Conservation (phyloP, 176 grass and related monocot species). For the Hyparrhenia diplandra region DNA sequence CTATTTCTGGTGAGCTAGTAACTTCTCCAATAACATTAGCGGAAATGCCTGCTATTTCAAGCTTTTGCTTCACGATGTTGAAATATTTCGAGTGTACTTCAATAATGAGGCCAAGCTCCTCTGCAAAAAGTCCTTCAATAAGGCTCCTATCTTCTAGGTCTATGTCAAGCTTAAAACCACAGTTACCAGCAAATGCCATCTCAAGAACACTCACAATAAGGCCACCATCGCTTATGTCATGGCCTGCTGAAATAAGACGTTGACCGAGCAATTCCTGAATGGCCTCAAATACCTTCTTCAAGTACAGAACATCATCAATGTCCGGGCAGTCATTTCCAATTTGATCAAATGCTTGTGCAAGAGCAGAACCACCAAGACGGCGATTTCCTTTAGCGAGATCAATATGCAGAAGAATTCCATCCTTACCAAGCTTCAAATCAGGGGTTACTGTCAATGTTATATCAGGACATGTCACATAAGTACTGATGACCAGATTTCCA, state of each 20-base stretch:
- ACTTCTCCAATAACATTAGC: constrained; percentile 65
- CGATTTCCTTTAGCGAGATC: constrained; percentile 70
- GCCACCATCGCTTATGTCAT: constrained; percentile 85
- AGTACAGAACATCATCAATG: constrained; percentile 70
- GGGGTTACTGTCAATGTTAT: constrained; percentile 88
- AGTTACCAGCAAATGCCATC: constrained; percentile 92
- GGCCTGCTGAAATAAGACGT: constrained; percentile 60
- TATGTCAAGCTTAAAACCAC: constrained; percentile 60
- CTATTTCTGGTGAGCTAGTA: constrained; percentile 39
- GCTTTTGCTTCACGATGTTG: constrained; percentile 48
- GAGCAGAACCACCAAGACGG: constrained; percentile 70
- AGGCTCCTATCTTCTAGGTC: constrained; percentile 40
- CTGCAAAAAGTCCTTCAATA: constrained; percentile 60
- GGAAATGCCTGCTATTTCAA: constrained; percentile 47
- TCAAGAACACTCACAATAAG: constrained; percentile 68
- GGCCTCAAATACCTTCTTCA: constrained; percentile 61
- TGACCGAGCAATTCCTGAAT: constrained; percentile 70
- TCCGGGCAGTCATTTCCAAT: constrained; percentile 85
- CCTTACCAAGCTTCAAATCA: constrained; percentile 74
- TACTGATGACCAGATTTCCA: constrained; percentile 83
- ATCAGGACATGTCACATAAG: constrained; percentile 91
- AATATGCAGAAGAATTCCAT: constrained; percentile 80
- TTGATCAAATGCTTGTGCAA: constrained; percentile 86
- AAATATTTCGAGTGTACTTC: constrained; percentile 50
- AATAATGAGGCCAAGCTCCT: constrained; percentile 82